phyloP scores from a whole-genome alignment of 2,329 filamentous ascomycete species.

The Hysterium pulicare region DNA sequence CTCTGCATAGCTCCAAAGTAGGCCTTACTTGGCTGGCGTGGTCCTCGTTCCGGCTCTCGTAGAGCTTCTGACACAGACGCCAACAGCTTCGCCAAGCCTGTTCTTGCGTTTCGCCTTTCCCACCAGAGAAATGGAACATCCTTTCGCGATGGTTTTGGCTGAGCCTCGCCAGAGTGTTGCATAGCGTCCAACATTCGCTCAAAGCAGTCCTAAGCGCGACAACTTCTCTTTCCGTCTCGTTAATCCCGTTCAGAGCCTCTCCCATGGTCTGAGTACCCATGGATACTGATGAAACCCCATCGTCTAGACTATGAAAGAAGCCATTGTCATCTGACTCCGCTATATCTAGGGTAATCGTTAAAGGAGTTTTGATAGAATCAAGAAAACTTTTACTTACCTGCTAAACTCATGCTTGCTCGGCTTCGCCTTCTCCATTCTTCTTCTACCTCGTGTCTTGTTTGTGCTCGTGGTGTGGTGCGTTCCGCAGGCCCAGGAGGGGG shows the following conservation, averaged over 20 bases:
- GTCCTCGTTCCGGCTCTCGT: constrained; percentile 73
- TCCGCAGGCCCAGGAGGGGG: constrained; percentile 47
- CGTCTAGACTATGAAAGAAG: constrained; percentile 25
- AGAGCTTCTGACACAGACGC: constrained; percentile 86
- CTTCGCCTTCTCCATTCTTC: constrained; percentile 51
- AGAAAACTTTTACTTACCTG: constrained; percentile 56
- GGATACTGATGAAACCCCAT: constrained; percentile 10
- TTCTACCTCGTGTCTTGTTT: constrained; percentile 74
- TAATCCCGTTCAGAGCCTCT: constrained; percentile 55
- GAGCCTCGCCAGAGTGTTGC: constrained; percentile 81
- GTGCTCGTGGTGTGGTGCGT: constrained; percentile 75
- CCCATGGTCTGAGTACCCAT: constrained; percentile 35
- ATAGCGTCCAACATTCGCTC: constrained; percentile 88
- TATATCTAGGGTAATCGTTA: constrained; percentile 40
- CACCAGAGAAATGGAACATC: constrained; percentile 69
- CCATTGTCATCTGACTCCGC: constrained; percentile 43
- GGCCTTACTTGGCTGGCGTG: constrained; percentile 65
- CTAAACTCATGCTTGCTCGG: constrained; percentile 70
- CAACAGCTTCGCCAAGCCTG: constrained; percentile 92
- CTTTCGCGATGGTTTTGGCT: constrained; percentile 80
- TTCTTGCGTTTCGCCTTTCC: constrained; percentile 72
- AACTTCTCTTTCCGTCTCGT: constrained; percentile 61
- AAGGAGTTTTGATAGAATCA: constrained; percentile 1
- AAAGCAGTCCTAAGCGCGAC: constrained; percentile 70
- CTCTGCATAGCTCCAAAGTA: constrained; percentile 81